Evolutionary conservation across 2,329 filamentous ascomycete species (phyloP), one percentile per base, ranked within the genome.

Genomic region (Capronia epimyces): DNA sequence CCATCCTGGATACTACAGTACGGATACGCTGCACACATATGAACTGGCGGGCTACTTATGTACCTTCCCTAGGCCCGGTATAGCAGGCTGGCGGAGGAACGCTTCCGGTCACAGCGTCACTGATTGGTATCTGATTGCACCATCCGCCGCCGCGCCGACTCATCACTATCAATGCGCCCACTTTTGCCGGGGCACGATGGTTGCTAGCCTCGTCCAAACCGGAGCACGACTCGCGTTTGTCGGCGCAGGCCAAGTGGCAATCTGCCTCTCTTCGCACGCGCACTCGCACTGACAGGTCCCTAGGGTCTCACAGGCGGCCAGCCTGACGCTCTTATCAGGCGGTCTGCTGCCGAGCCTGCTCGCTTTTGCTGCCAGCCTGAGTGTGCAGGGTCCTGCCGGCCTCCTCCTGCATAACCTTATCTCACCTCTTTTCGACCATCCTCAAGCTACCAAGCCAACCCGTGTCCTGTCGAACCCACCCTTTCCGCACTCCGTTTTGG

Each of bases 331-430:
- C 31, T 34, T 34, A 32, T 21, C 43, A 12, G 27, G n/a, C 43
- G 43, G 37, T 40, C 37, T 40, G 37, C 15, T 34, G 10, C 18
- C 13, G 40, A 43, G 32, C 46, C 6, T 18, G 21, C 31, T 43
- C 24, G 24, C 39, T 36, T 16, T n/a, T 34, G 10, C 24, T 27
- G 24, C 24, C 24, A 27, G 24, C 24, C 24, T 27, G 24, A 27
- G 24, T 34, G 31, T 34, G 31, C 31, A 34, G 31, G 31, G 31
- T 34, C 31, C 13, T 34, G 31, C n/a, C 27, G 13, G 27, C n/a
- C 15, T 29, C 37, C 16, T 24, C n/a, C 34, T 48, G 32, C 39
- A 46, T 22, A 55, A 55, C 47, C 52, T 51, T 55, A 55, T 55
- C 52, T 50, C 44, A 47, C 48, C 21, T 51, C 31, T 42, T 50